Percentiles rank a stretch among this genome's conserved stretches.
These are phyloP conservation scores for Calophaca sinica DNA, from an alignment of 306 rosid genomes.

Conservation along the genomic window DNA sequence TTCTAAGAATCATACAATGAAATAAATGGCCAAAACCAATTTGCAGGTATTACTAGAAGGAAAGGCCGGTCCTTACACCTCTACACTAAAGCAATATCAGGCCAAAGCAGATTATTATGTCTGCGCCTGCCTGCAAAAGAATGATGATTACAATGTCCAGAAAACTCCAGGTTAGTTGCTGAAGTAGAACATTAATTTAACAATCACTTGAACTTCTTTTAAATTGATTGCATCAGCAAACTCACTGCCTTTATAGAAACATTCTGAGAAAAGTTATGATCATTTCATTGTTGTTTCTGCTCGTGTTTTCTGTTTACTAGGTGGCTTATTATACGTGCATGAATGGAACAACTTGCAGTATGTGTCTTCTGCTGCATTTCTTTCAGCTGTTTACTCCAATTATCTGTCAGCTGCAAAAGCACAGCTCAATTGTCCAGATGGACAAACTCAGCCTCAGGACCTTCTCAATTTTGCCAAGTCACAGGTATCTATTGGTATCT, in stretches of 20 bases:
- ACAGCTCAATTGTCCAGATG: conserved; percentile 75
- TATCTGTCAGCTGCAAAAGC: conserved; percentile 67
- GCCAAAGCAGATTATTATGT: conserved; percentile 90
- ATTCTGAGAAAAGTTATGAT: conserved; percentile 5
- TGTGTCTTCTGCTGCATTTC: conserved; percentile 77
- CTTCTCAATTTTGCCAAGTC: conserved; percentile 75
- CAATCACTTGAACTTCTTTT: not conserved
- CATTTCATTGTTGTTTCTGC: not conserved
- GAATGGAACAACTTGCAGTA: conserved; percentile 96
- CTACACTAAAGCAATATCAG: conserved; percentile 77
- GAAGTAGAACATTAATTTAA: not conserved
- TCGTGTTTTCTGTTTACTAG: conserved; percentile 44
- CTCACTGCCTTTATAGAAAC: not conserved
- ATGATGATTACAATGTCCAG: conserved; percentile 77
- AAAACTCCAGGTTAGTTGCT: conserved; percentile 70
- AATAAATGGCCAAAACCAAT: conserved; percentile 28
- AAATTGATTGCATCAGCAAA: not conserved
- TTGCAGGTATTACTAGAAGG: conserved; percentile 77
- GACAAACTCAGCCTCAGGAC: conserved; percentile 71
- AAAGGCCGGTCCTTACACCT: conserved; percentile 60
- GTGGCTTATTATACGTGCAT: conserved; percentile 73
- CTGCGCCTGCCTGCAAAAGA: conserved; percentile 83
- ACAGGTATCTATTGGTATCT: conserved; percentile 39
- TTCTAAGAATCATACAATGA: conserved; percentile 21
- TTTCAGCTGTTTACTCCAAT: conserved; percentile 69